Evolutionary conservation across 2,329 filamentous ascomycete genomes (phyloP), one percentile per base, ranked within the genome.

Genomic region (Claviceps africana): DNA sequence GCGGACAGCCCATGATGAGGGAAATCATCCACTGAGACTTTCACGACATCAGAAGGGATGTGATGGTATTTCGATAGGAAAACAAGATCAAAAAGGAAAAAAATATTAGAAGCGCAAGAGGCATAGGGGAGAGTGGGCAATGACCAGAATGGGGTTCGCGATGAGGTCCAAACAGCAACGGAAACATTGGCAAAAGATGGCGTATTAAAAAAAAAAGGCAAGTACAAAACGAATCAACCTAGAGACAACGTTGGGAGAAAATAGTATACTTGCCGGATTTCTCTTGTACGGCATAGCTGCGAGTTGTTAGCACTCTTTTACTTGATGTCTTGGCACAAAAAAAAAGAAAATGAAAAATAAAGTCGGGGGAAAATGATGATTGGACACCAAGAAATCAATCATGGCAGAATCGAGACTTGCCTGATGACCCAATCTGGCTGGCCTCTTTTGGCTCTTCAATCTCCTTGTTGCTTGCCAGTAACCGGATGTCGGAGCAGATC

Each of bases 391-490:
- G 37, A 28, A 30, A 39, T 8, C 22, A 30, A 39, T 8, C 22
- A 30, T 3, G 7, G 7, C 7, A 4, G 2, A 15, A 49, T 43
- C 21, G 22, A 28, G 40, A 49, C 51, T 50, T 53, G 21, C 42
- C 51, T 42, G 46, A 50, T 10, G 74, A 79, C 30, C 84, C 86
- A 58, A 90, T 88, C 69, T 94, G 88, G 58, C 82, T 78, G 60
- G 81, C 81, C 70, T 90, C 86, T 60, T 88, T 87, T 0, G 86
- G 87, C 72, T 90, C 86, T 64, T 94, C 89, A 54, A 93, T 73
- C 67, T 94, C 88, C 74, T 95, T 94, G 69, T 82, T 77, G 61
- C 77, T 74, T 6, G 84, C 83, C 47, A 91, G 72, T 62, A 87
- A 83, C 48, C 86, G 76, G 58, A 93, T 85, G 60, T 91, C 86